Conservation (phyloP, 768 basidiomycete genomes). For the Hypholoma fasciculare region DNA sequence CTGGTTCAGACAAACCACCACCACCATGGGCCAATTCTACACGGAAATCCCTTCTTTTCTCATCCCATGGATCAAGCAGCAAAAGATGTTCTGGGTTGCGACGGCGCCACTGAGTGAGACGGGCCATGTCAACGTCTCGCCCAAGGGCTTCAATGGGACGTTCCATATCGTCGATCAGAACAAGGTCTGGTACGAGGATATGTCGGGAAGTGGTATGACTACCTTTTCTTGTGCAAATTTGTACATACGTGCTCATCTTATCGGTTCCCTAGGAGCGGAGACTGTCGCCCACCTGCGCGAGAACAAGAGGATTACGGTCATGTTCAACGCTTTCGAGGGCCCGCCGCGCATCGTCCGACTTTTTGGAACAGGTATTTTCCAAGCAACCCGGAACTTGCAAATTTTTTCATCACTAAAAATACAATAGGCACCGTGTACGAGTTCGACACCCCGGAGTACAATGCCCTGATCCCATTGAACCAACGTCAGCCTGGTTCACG, state of each 20-base stretch:
- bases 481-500: slow-evolving; percentile 54
- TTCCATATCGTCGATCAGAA: slow-evolving; percentile 51
- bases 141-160: slow-evolving; percentile 52
- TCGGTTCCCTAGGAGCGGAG: slow-evolving; percentile 33
- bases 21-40: slow-evolving; percentile 52
- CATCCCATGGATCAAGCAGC: slow-evolving; percentile 51
- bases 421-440: slow-evolving; percentile 52
- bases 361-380: slow-evolving; percentile 51
- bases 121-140: slow-evolving; percentile 67
- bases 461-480: slow-evolving; percentile 42
- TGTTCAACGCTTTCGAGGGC: slow-evolving; percentile 64
- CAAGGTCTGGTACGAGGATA: slow-evolving; percentile 67
- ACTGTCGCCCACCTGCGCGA: slow-evolving; percentile 64
- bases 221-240: not conserved
- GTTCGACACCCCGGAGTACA: slow-evolving; percentile 56
- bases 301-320: slow-evolving; percentile 59
- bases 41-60: slow-evolving; percentile 51
- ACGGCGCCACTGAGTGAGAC: slow-evolving; percentile 54
- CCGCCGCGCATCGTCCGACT: slow-evolving; percentile 58
- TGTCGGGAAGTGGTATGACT: slow-evolving; percentile 59
- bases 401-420: not conserved
- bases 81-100: slow-evolving; percentile 66
- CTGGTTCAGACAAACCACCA: not conserved
- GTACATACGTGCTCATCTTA: not conserved
- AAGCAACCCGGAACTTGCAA: not conserved